phyloP scores from a whole-genome alignment of 805 yeast genomes.

The Lipomyces yamanashiensis region DNA sequence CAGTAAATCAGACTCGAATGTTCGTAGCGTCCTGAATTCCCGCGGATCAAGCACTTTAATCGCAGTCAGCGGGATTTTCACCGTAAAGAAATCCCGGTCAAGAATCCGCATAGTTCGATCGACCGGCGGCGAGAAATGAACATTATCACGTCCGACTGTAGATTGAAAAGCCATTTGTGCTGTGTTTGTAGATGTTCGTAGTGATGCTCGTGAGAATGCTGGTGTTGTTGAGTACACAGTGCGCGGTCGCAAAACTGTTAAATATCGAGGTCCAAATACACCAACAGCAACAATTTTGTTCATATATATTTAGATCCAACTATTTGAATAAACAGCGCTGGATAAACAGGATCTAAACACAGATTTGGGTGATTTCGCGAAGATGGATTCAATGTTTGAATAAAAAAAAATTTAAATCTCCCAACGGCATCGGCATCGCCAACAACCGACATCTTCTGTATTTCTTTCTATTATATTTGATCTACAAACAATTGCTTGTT shows the following conservation, averaged over 20 bases:
- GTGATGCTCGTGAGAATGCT: neutral
- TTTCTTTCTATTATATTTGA: too few species aligned
- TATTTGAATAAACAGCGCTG: neutral
- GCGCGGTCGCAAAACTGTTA: too few species aligned
- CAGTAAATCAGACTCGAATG: slow-evolving; percentile 65
- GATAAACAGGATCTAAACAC: too few species aligned
- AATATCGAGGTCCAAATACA: too few species aligned
- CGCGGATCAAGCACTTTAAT: slow-evolving; percentile 73
- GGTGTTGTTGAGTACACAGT: neutral
- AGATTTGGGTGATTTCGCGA: too few species aligned
- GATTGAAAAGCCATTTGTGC: slow-evolving; percentile 3
- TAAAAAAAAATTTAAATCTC: neutral
- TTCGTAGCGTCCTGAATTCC: slow-evolving; percentile 63
- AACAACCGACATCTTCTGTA: neutral
- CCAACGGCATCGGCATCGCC: slow-evolving; percentile 1
- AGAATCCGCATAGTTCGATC: slow-evolving; percentile 46
- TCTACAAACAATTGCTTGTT: too few species aligned
- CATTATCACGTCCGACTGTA: slow-evolving; percentile 5
- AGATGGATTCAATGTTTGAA: neutral
- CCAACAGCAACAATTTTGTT: neutral
- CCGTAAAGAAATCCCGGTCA: slow-evolving; percentile 67
- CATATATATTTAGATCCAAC: neutral
- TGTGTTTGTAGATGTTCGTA: neutral
- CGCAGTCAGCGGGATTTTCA: slow-evolving; percentile 63
- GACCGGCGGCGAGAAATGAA: slow-evolving; percentile 12